A percentile compares a stretch with the other conserved stretches of the same genome.
Conservation (phyloP, 1,139 yeast genomes). For the Arxiozyma slooffiae region DNA sequence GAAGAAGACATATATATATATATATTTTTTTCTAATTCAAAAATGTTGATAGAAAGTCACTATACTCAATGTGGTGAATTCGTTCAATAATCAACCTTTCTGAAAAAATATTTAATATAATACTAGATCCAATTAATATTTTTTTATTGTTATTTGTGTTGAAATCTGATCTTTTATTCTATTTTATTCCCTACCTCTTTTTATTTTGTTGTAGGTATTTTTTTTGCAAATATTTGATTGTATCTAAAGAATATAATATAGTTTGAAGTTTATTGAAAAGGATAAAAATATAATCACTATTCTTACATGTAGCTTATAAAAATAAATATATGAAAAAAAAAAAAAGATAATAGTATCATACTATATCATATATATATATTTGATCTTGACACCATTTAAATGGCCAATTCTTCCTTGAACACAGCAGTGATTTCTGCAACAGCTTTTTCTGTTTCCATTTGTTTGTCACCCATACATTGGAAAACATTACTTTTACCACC, state of each 20-base stretch:
- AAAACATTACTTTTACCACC: slow-evolving; percentile 96
- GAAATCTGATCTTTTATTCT: slow-evolving; percentile 28
- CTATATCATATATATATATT: not conserved
- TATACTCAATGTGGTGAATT: slow-evolving; percentile 94
- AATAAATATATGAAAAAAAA: too few species aligned
- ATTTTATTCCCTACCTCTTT: not conserved
- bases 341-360: too few species aligned
- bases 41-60: slow-evolving; percentile 84
- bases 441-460: slow-evolving; percentile 60
- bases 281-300: not conserved
- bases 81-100: slow-evolving; percentile 83
- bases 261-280: not conserved
- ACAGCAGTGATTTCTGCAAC: slow-evolving; percentile 54
- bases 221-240: not conserved
- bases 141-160: slow-evolving; percentile 83
- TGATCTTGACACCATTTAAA: slow-evolving; percentile 8
- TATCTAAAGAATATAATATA: too few species aligned
- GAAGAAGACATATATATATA: slow-evolving; percentile 31
- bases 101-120: slow-evolving; percentile 94
- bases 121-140: slow-evolving; percentile 89
- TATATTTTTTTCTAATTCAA: slow-evolving; percentile 71
- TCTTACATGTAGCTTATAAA: not conserved
- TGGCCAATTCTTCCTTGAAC: slow-evolving; percentile 46
- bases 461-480: slow-evolving; percentile 93
- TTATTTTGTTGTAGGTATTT: too few species aligned